Percentiles rank a stretch among this genome's conserved stretches.
These are phyloP conservation scores for Tulasnella sp. DNA, from an alignment of 768 basidiomycete species.

Conservation along the genomic window DNA sequence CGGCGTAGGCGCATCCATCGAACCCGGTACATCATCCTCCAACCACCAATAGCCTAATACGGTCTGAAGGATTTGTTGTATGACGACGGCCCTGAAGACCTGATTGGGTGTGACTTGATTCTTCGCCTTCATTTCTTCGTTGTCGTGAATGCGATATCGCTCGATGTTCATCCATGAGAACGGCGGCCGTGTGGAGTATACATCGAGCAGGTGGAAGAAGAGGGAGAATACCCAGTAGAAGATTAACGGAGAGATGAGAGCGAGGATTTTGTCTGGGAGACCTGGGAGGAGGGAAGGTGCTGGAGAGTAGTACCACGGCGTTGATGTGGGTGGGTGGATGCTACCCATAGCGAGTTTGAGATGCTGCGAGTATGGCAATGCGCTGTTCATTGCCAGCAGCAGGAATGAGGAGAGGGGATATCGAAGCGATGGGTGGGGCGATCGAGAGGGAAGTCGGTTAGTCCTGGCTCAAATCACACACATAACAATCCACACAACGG, in stretches of 20 bases:
- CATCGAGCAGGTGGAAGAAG: slow-evolving; percentile 74
- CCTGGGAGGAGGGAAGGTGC: slow-evolving; percentile 34
- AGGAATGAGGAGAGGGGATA: neutral
- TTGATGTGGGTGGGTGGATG: too few species aligned
- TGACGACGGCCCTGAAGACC: slow-evolving; percentile 69
- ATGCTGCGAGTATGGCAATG: slow-evolving; percentile 1
- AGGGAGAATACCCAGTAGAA: slow-evolving; percentile 78
- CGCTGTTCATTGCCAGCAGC: neutral
- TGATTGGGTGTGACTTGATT: slow-evolving; percentile 63
- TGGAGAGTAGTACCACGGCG: slow-evolving; percentile 32
- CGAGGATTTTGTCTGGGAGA: slow-evolving; percentile 60
- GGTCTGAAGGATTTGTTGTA: slow-evolving; percentile 85
- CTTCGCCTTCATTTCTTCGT: slow-evolving; percentile 57
- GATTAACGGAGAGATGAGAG: slow-evolving; percentile 62
- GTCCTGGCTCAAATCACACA: too few species aligned
- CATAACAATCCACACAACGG: too few species aligned
- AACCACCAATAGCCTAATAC: slow-evolving; percentile 60
- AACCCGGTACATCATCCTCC: slow-evolving; percentile 27
- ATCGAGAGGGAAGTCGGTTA: neutral
- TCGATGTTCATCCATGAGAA: slow-evolving; percentile 61
- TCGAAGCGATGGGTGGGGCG: neutral
- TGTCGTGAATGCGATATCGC: slow-evolving; percentile 79
- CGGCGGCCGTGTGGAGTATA: slow-evolving; percentile 31
- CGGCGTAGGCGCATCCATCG: slow-evolving; percentile 18
- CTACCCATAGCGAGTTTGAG: neutral